A percentile compares a stretch with the other conserved stretches of the same genome.
Conservation (phyloP, 352 stramenopile genomes). For the Phytophthora rubi region DNA sequence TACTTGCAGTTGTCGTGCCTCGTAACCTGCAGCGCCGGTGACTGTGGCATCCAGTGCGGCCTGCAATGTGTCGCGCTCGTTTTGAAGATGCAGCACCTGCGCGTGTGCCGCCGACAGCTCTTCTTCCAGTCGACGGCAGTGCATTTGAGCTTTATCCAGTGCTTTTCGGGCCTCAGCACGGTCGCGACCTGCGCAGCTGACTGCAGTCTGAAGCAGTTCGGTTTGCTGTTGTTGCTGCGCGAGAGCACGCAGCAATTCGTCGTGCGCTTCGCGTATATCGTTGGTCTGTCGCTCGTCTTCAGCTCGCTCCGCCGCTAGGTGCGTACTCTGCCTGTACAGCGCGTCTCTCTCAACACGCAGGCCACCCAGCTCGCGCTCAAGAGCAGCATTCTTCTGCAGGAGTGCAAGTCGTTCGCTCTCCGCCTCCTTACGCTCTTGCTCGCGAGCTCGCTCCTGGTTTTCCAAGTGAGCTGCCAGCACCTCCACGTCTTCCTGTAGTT, state of each 20-base stretch:
- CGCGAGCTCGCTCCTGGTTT: conserved; percentile 35
- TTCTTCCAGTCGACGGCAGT: conserved; percentile 59
- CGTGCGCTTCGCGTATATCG: conserved; percentile 44
- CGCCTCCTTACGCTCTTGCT: conserved; percentile 36
- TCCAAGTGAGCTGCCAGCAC: conserved; percentile 65
- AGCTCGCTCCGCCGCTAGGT: conserved; percentile 28
- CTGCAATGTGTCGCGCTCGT: conserved; percentile 47
- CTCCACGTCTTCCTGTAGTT: conserved; percentile 65
- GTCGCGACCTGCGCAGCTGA: conserved; percentile 32
- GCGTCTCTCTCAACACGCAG: conserved; percentile 57
- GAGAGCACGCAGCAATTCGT: conserved; percentile 58
- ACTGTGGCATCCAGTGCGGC: conserved; percentile 40
- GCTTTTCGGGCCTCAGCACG: conserved; percentile 40
- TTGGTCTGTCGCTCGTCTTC: conserved; percentile 31
- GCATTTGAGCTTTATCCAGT: conserved; percentile 56
- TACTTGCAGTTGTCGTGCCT: conserved; percentile 42
- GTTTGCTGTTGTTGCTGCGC: conserved; percentile 48
- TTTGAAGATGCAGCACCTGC: conserved; percentile 53
- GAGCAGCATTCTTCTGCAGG: conserved; percentile 26
- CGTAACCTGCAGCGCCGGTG: conserved; percentile 23
- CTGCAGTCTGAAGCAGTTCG: conserved; percentile 39
- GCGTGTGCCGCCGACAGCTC: conserved; percentile 48
- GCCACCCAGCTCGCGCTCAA: conserved; percentile 42
- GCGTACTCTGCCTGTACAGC: conserved; percentile 44
- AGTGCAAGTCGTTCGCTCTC: conserved; percentile 28